A percentile compares a stretch with the other conserved stretches of the same genome.
These are phyloP conservation scores for Thamnidium elegans DNA, from an alignment of 192 early-diverging fungal species.

Conservation along the genomic window DNA sequence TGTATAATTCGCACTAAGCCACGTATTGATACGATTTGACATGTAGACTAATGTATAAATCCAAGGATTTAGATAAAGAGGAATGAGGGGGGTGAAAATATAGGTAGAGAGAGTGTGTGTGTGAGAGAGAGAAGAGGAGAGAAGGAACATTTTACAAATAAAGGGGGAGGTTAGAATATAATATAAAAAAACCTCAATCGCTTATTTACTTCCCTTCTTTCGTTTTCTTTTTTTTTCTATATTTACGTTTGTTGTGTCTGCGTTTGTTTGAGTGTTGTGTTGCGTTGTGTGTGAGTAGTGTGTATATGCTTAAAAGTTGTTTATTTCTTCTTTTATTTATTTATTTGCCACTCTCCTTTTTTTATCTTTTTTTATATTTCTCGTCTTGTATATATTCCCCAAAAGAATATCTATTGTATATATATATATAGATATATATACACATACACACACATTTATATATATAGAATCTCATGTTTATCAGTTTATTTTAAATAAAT, in stretches of 20 bases:
- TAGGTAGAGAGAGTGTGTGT: too few species aligned
- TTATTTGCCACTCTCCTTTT: not conserved
- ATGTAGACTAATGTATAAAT: not conserved
- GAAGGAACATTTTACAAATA: not conserved
- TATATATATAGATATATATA: not conserved
- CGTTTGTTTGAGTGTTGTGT: too few species aligned
- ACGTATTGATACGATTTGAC: not conserved
- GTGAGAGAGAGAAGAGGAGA: not conserved
- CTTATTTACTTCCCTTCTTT: not conserved
- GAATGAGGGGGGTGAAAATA: not conserved
- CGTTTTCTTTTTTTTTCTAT: slow-evolving; percentile 1
- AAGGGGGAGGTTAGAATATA: not conserved
- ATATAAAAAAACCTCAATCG: slow-evolving; percentile 1
- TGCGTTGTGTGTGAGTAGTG: too few species aligned
- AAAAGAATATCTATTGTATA: not conserved
- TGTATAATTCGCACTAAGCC: too few species aligned
- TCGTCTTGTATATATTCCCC: not conserved
- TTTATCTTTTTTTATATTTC: slow-evolving; percentile 5
- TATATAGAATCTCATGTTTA: not conserved
- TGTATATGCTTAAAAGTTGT: too few species aligned
- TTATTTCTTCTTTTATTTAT: not conserved
- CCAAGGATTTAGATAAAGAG: slow-evolving; percentile 1
- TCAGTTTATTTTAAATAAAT: too few species aligned
- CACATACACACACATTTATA: too few species aligned
- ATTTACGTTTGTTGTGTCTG: not conserved